Base-by-base conservation (phyloP, 2,329 filamentous ascomycete species). In the Conoideocrella luteorostrata region DNA sequence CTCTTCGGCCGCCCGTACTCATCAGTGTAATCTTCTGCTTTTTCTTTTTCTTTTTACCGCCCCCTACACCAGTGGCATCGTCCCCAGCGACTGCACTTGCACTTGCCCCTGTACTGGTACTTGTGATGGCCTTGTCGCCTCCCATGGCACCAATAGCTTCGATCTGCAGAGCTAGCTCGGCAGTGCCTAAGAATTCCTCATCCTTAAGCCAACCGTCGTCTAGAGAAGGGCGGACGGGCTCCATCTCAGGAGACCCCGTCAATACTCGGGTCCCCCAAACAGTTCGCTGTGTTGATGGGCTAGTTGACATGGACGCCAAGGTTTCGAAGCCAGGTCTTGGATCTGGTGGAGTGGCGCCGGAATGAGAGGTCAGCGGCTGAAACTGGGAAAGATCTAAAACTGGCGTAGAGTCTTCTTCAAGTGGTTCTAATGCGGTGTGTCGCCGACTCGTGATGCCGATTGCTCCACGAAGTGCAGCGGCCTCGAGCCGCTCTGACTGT, bases 261-360 rank as follows among this genome's bases (percentile, higher is more conserved):
- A 95, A 68, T 0, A 77, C 80, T 4, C 78, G 74, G 1, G 91
- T 97, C n/a, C 91, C 91, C 91, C 91, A 97, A 1, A 97, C 88
- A 0, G 91, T 97, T 49, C 81, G 82, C 32, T 78, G 71, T 1
- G 80, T 78, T 6, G 80, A 82, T 0, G 90, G 89, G 49, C 86
- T 94, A 1, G 86, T 90, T 4, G 88, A 90, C 52, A 90, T 82
- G 2, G 82, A 84, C 1, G 86, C 85, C 18, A 95, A 66, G 3
- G 79, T 78, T 26, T 76, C 75, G 54, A 88, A 88, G 0, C 77
- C 80, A 11, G 73, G 70, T 17, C 78, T 70, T 38, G 74, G 70
- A 30, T 77, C 75, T 1, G 77, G 77, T 9, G 79, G 74, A 4
- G 76, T 70, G 53, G 76, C 55, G 53, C 76, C 62, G 51, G 67